phyloP scores from a whole-genome alignment of 2,329 filamentous ascomycete species.

The Eutypella sp. region DNA sequence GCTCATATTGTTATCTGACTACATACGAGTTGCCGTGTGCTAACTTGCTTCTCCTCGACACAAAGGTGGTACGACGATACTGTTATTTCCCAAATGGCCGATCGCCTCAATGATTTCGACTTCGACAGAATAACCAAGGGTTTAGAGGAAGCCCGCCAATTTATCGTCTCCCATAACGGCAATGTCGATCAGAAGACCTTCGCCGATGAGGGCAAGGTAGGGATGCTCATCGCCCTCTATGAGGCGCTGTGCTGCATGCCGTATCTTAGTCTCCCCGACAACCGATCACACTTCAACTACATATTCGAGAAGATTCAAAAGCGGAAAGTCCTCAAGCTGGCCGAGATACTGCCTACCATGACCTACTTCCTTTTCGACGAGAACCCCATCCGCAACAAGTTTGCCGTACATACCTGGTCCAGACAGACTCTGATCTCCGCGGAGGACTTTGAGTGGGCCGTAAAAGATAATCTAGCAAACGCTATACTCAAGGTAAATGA shows the following conservation, averaged over 20 bases:
- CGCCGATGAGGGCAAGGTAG: constrained; percentile 40
- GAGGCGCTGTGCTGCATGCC: constrained; percentile 82
- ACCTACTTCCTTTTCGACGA: constrained; percentile 78
- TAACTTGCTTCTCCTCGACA: constrained; percentile 7
- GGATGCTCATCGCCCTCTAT: constrained; percentile 75
- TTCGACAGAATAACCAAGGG: constrained; percentile 57
- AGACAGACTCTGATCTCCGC: constrained; percentile 58
- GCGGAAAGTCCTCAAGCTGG: constrained; percentile 72
- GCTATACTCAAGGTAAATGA: constrained; percentile 60
- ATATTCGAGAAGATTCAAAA: constrained; percentile 78
- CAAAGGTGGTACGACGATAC: constrained; percentile 40
- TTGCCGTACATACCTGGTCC: constrained; percentile 66
- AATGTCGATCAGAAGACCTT: constrained; percentile 36
- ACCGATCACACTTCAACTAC: constrained; percentile 63
- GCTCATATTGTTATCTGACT: too few species aligned
- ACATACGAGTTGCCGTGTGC: too few species aligned
- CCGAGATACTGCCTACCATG: constrained; percentile 72
- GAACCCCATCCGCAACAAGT: constrained; percentile 57
- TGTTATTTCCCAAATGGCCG: constrained; percentile 45
- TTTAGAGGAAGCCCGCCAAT: constrained; percentile 49
- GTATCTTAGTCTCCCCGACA: constrained; percentile 58
- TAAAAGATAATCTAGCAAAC: constrained; percentile 66
- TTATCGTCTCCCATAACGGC: constrained; percentile 39
- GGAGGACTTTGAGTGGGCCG: constrained; percentile 81
- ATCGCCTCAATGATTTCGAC: constrained; percentile 55